A percentile compares a stretch with the other conserved stretches of the same genome.
Conservation (phyloP, 345 rosid species). For the Brassica juncea region DNA sequence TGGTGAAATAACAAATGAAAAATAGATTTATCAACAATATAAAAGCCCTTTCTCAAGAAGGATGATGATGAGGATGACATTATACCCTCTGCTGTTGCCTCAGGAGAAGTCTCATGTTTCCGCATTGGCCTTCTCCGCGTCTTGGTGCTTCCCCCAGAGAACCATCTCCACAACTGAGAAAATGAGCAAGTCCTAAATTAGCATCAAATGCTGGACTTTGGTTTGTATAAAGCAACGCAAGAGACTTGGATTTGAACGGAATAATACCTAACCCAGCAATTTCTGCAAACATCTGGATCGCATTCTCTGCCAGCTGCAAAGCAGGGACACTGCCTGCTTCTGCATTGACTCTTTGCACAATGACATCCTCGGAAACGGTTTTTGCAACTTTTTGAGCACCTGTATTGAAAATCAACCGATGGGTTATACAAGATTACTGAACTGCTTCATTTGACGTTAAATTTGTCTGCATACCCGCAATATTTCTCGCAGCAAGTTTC, state of each 20-base stretch:
- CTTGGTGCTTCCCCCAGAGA: conserved; percentile 80
- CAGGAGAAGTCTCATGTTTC: conserved; percentile 95
- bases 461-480: conserved; percentile 73
- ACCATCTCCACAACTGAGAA: conserved; percentile 89
- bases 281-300: conserved; percentile 98
- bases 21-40: conserved; percentile 16
- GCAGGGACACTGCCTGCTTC: conserved; percentile 98
- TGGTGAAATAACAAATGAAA: conserved; percentile 35
- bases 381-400: conserved; percentile 98
- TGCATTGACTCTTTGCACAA: conserved; percentile 98
- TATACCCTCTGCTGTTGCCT: conserved; percentile 96
- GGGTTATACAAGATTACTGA: conserved; percentile 3
- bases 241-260: conserved; percentile 12
- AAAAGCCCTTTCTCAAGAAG: neutral
- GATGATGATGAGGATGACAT: conserved; percentile 1
- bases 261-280: conserved; percentile 93
- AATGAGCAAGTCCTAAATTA: conserved; percentile 16
- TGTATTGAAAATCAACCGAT: conserved; percentile 40
- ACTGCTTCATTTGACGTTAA: conserved; percentile 7
- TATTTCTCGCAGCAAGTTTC: conserved; percentile 98
- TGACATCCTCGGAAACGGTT: conserved; percentile 98
- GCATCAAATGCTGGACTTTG: conserved; percentile 14
- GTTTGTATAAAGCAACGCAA: conserved; percentile 4
- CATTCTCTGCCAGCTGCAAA: conserved; percentile 99
- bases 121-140: conserved; percentile 91